Conservation (phyloP, 176 grass and related monocot species). For the Poa annua region DNA sequence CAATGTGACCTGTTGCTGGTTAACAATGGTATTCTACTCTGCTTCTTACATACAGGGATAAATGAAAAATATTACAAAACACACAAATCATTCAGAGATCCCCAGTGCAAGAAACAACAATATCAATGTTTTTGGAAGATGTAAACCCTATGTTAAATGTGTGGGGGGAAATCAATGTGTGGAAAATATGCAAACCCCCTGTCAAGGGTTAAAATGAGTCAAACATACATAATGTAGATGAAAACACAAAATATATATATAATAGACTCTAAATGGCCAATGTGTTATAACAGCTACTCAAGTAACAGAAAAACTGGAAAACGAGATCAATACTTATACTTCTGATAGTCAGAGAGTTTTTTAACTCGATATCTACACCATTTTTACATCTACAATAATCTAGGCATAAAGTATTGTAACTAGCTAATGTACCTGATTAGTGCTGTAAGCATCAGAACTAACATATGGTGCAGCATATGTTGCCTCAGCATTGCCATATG, state of each 20-base stretch:
- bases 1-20: too few relatives aligned
- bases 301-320: neutral
- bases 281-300: slow-evolving; percentile 1
- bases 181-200: slow-evolving; percentile 18
- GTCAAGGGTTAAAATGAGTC: neutral
- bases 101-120: neutral
- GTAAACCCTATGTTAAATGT: neutral
- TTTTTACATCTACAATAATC: slow-evolving; percentile 30
- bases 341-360: neutral
- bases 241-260: slow-evolving; percentile 29
- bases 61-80: neutral
- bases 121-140: neutral
- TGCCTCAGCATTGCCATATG: slow-evolving; percentile 42
- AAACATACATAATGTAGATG: slow-evolving; percentile 12
- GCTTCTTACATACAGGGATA: neutral
- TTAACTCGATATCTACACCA: neutral
- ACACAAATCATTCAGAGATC: slow-evolving; percentile 10
- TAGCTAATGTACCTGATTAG: slow-evolving; percentile 59
- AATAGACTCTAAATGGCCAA: slow-evolving; percentile 16
- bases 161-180: neutral
- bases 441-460: slow-evolving; percentile 57
- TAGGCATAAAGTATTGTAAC: neutral
- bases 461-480: slow-evolving; percentile 38
- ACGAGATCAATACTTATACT: neutral
- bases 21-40: slow-evolving; percentile 8